Conservation (phyloP, 345 rosid genomes). For the Stellera chamaejasme region DNA sequence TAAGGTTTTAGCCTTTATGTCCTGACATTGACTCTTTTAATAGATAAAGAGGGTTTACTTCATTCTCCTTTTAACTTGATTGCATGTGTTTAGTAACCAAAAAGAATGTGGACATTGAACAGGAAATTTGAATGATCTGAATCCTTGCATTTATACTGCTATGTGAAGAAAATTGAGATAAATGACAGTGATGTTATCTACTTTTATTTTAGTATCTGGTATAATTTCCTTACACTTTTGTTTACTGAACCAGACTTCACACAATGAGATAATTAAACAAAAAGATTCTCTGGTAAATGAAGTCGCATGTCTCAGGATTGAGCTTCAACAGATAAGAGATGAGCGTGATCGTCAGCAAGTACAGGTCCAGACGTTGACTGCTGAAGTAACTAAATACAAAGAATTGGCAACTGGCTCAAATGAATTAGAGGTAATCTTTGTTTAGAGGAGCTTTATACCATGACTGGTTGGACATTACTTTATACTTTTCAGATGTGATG, state of each 20-base stretch:
- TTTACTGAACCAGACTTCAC: slow-evolving; percentile 46
- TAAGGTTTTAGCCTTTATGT: no score
- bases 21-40: no score
- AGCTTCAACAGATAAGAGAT: slow-evolving; percentile 54
- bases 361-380: slow-evolving; percentile 42
- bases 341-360: slow-evolving; percentile 58
- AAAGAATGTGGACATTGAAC: no score
- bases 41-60: no score
- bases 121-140: no score
- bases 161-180: no score
- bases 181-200: no score
- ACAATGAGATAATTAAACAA: slow-evolving; percentile 62
- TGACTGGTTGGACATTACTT: neutral
- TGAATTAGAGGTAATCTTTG: slow-evolving; percentile 64
- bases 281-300: slow-evolving; percentile 60
- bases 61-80: no score
- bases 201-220: neutral
- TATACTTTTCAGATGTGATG: slow-evolving; percentile 1
- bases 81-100: no score
- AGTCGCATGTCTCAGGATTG: slow-evolving; percentile 55
- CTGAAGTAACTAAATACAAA: slow-evolving; percentile 52
- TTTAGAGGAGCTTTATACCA: neutral
- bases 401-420: slow-evolving; percentile 58
- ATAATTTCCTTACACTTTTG: slow-evolving; percentile 9
- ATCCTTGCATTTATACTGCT: no score